Base-by-base conservation (phyloP, 2,329 filamentous ascomycete species). In the Colletotrichum siamense region DNA sequence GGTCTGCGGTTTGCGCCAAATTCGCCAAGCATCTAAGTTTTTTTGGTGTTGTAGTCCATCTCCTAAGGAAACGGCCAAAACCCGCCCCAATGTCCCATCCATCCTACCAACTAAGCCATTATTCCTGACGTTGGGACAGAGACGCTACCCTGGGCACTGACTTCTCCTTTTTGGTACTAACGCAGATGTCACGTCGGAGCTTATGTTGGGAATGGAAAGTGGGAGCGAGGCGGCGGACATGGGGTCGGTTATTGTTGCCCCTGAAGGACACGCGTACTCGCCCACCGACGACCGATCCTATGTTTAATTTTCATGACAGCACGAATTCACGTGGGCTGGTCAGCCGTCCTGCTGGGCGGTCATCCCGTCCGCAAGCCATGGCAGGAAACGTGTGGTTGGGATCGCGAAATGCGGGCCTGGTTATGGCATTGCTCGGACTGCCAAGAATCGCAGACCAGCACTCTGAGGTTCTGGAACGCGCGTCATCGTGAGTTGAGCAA, bases 381-480 rank as follows among this genome's bases (percentile, higher is more conserved):
- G 44, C n/a, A 49, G 71, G 24, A 71, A 52, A 24, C 49, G 44
- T 32, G 52, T 67, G 52, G 52, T 55, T 61, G 69, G 62, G 39
- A 70, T 52, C 6, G 44, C 15, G 10, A 52, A 18, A 18, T 55
- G 63, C 44, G 69, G 55, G 57, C 44, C 63, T 24, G 16, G 10
- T 61, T 39, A 68, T 63, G 36, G 28, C 44, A 52, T 32, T 49
- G 52, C 39, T 62, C 39, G 32, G 55, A 75, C 39, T 68, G 73
- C 69, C 73, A 75, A 73, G 73, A 59, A 30, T 22, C 18, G n/a
- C 28, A 18, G 22, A 44, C 39, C 18, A 34, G 36, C 55, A 44
- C 32, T 36, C 24, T 59, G 69, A 62, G 28, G 52, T 67, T 63
- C 62, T 57, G 73, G 68, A 75, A 71, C 72, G 72, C 67, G 72